Conservation (phyloP, 257 asterid genomes). For the Coffea canephora region DNA sequence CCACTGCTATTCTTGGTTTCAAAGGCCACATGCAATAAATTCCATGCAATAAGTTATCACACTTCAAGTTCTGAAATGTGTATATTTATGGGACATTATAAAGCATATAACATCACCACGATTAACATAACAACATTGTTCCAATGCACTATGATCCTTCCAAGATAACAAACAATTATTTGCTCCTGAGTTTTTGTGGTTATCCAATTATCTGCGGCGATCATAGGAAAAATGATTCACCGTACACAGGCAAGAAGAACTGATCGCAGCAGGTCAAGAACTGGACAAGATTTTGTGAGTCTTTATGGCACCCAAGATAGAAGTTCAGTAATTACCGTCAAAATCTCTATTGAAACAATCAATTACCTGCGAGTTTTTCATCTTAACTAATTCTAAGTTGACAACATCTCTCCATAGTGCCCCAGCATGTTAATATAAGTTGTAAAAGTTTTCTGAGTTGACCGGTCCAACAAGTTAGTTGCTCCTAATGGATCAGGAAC, state of each 20-base stretch:
- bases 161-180: not conserved
- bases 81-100: not conserved
- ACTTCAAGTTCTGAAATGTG: not conserved
- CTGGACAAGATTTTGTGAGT: not conserved
- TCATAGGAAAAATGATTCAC: not conserved
- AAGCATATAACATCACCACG: not conserved
- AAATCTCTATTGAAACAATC: not conserved
- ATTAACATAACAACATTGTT: not conserved
- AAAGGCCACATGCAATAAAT: not conserved
- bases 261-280: not conserved
- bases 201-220: not conserved
- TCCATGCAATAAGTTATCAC: not conserved
- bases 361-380: conserved; percentile 24
- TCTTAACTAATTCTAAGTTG: conserved; percentile 15
- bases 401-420: conserved; percentile 19
- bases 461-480: not conserved
- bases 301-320: not conserved
- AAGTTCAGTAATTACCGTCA: not conserved
- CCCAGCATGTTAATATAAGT: not conserved
- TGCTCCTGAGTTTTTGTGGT: not conserved
- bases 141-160: not conserved
- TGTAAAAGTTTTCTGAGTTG: not conserved
- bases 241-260: not conserved
- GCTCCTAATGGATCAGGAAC: conserved; percentile 1
- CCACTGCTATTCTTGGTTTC: not conserved